Conservation (phyloP, 2,329 filamentous ascomycete genomes). For the Penicillium hordei region DNA sequence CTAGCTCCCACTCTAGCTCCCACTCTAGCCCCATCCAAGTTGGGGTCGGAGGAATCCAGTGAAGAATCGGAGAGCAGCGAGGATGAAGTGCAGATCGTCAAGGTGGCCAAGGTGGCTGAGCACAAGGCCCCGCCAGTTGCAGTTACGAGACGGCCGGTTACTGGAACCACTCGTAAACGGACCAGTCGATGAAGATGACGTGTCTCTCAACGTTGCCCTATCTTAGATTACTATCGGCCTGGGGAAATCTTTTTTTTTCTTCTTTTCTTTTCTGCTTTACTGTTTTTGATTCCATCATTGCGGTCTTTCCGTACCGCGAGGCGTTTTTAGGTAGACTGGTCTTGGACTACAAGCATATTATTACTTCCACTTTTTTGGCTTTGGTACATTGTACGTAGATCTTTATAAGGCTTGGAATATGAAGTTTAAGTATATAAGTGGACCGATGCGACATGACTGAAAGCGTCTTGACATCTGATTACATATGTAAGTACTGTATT, state of each 20-base stretch:
- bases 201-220: constrained; percentile 10
- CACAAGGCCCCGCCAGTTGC: constrained; percentile 24
- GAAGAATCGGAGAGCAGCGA: constrained; percentile 28
- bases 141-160: constrained; percentile 17
- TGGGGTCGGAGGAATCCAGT: constrained; percentile 21
- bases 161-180: constrained; percentile 25
- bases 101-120: constrained; percentile 24
- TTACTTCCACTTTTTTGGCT: not conserved
- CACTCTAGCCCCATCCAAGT: constrained; percentile 1
- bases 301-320: constrained; percentile 1
- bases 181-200: constrained; percentile 22
- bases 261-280: not conserved
- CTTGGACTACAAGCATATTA: not conserved
- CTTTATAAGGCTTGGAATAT: not conserved
- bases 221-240: not conserved
- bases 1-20: not conserved
- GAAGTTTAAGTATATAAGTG: not conserved
- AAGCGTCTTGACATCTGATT: not conserved
- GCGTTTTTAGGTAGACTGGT: constrained; percentile 7
- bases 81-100: constrained; percentile 35
- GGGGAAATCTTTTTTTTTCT: not conserved
- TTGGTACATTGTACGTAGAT: not conserved
- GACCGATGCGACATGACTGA: not conserved
- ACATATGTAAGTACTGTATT: not conserved
- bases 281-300: constrained; percentile 1